Conservation (phyloP, 345 rosid genomes). For the Firmiana major region DNA sequence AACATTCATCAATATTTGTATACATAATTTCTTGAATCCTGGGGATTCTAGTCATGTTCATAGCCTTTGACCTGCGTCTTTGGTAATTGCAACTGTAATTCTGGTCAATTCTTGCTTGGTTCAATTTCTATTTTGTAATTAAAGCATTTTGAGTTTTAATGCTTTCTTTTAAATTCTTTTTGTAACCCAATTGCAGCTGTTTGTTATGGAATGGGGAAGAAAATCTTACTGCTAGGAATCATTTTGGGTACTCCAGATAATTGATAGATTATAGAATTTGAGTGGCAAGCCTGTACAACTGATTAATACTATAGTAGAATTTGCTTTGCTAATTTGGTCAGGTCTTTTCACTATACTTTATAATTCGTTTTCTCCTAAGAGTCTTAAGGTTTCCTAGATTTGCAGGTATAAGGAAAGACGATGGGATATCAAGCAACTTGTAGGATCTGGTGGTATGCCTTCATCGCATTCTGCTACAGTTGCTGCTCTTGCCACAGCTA, state of each 20-base stretch:
- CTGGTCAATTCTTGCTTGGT: not conserved
- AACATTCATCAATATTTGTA: not conserved
- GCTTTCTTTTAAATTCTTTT: not conserved
- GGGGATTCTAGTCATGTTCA: not conserved
- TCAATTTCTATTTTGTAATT: not conserved
- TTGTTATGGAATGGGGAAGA: slow-evolving; percentile 7
- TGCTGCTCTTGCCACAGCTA: slow-evolving; percentile 60
- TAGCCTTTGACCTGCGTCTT: not conserved
- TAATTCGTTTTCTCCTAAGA: slow-evolving; percentile 28
- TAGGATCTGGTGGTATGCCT: slow-evolving; percentile 97
- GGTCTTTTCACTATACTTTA: not conserved
- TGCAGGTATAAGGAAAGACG: slow-evolving; percentile 70
- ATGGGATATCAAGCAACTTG: slow-evolving; percentile 67
- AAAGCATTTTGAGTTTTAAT: not conserved
- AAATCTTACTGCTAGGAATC: not conserved
- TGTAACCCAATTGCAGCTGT: not conserved
- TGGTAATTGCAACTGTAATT: not conserved
- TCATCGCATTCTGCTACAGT: slow-evolving; percentile 92
- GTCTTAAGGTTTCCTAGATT: slow-evolving; percentile 37
- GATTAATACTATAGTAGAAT: not conserved
- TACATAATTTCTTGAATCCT: not conserved
- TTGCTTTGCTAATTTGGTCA: not conserved
- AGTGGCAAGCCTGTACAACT: not conserved
- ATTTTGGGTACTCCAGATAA: not conserved
- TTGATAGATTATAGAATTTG: slow-evolving; percentile 5